Percentiles rank a stretch among this genome's conserved stretches.
Evolutionary conservation across 108 stramenopile species (phyloP).

Genomic region (Epithemia pelagica): DNA sequence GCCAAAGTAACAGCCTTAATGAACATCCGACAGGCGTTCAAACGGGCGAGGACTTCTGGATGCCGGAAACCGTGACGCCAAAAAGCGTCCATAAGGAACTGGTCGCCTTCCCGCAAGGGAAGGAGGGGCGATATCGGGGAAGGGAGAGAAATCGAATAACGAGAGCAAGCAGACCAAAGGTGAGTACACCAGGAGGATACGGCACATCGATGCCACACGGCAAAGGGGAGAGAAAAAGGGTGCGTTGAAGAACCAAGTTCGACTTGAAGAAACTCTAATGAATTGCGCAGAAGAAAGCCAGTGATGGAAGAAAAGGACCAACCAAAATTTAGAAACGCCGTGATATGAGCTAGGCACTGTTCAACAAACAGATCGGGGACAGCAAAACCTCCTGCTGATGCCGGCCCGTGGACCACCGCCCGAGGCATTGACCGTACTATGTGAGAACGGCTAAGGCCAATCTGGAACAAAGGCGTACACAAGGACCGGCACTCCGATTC

Average conservation of each 20-base stretch:
- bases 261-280: too few species aligned
- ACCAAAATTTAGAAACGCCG: too few species aligned
- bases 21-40: constrained; percentile 5
- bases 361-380: background rate
- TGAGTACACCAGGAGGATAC: too few species aligned
- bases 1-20: constrained; percentile 1
- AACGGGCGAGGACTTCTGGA: background rate
- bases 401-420: background rate
- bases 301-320: too few species aligned
- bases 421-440: background rate
- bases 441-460: background rate
- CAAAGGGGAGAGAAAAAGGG: too few species aligned
- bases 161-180: too few species aligned
- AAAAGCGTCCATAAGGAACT: constrained; percentile 1
- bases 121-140: too few species aligned
- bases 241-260: too few species aligned
- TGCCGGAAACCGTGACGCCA: background rate
- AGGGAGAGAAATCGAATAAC: too few species aligned
- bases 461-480: too few species aligned
- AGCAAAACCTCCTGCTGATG: background rate
- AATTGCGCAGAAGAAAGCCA: too few species aligned
- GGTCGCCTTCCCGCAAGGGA: background rate
- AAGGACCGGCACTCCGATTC: background rate
- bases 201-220: too few species aligned
- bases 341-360: background rate